Base-by-base conservation (phyloP, 352 stramenopile genomes). In the Phytophthora sp. region DNA sequence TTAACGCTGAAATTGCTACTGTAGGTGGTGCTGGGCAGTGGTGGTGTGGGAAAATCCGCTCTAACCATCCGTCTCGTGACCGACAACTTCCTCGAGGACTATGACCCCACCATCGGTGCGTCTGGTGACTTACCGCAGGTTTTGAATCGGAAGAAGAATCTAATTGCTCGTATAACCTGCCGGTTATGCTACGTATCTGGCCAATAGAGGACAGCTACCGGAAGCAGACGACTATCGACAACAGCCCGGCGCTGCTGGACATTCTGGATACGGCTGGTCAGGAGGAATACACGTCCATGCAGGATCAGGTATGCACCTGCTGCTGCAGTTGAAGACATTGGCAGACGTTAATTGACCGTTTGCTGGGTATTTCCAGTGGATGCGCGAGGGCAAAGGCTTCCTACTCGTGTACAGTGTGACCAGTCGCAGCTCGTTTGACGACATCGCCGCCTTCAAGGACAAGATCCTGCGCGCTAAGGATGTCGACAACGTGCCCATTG, bases 81-180 rank as follows among this genome's bases (percentile, higher is more conserved):
- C 15, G 91, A 96, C 65, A 95, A 96, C 71, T 97, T 96, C 65
- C 72, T 97, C n/a, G 89, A 96, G 66, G 89, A 97, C 76, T 97
- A 96, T 82, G 91, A 97, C 71, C 91, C 91, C 24, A 97, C 91
- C 26, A 96, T 97, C 65, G 87, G 87, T 93, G 65, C 55, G 77
- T 61, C 15, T 31, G 49, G 27, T 26, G 3, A 33, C 11, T 11
- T 27, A 26, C 46, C 31, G 12, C 16, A 51, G 8, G 12, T n/a
- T 30, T 3, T 31, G 18, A n/a, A 5, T 39, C 12, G 9, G 21
- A 4, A 15, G 20, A 5, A 27, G 41, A 30, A 6, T 4, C 41
- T 49, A 31, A 52, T 15, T 13, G 27, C 7, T 31, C 12, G 12
- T 12, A n/a, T 31, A 27, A 38, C 6, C 3, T 13, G 18, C 13